Evolutionary conservation across 2,329 filamentous ascomycete species (phyloP), one percentile per base, ranked within the genome.

Genomic region (Didymella glomerata): DNA sequence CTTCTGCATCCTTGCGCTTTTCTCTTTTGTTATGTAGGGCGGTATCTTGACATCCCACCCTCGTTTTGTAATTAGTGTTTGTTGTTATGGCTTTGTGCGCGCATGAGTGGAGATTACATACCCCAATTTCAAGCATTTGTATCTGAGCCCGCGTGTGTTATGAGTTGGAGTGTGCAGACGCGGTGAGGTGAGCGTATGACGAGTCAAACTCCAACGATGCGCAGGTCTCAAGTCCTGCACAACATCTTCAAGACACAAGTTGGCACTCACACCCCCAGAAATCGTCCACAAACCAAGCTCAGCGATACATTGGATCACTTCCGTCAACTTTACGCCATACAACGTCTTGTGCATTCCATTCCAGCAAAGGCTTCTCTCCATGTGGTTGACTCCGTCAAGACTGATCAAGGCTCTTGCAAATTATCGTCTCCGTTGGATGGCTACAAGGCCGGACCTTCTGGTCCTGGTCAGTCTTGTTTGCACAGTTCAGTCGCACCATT

Each of bases 81-180:
- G 22, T 14, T 10, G 20, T 38, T 27, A 10, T 30, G 28, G n/a
- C 32, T 18, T 25, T 44, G n/a, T 18, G 20, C 18, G 24, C 20
- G 51, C 34, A 48, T 42, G 25, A 13, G 44, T 24, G 36, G 32
- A 45, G 40, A 50, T 40, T 32, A 56, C 30, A 56, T 50, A 46
- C 47, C 52, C 53, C 54, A 50, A 56, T 38, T 38, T 38, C 32
- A 28, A 56, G 40, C 47, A 50, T 56, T 25, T 24, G 13, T 30
- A 45, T 20, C n/a, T 36, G 28, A 34, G 10, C 27, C 1, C 34
- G 32, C 25, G 14, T 14, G 16, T 54, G 25, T 13, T 28, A 4
- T 18, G 14, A 25, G 18, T 27, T 14, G 5, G 4, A 24, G 40
- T 42, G 22, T 14, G 11, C 3, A 42, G 40, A 4, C 22, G 40